These are phyloP conservation scores for Cladorrhinum sp. DNA, from an alignment of 2,329 filamentous ascomycete species.

Conservation along the genomic window DNA sequence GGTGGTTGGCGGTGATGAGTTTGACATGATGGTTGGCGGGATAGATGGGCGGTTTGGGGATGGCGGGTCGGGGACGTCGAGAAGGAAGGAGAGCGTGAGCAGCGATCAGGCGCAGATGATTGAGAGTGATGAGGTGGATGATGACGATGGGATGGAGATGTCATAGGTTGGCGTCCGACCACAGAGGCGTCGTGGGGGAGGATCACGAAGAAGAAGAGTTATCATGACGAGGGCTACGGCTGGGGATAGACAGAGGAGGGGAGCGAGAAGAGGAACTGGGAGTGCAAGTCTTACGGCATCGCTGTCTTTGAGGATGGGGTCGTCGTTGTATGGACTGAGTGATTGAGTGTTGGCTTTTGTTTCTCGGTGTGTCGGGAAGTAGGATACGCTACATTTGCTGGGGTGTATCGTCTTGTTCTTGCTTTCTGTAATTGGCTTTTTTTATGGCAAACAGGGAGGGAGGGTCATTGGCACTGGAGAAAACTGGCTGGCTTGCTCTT, in stretches of 20 bases:
- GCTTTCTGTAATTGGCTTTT: background rate
- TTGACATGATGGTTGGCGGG: constrained; percentile 56
- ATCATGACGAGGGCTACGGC: background rate
- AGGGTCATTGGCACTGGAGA: background rate
- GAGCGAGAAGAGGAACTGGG: background rate
- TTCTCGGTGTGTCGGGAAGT: background rate
- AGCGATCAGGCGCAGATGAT: constrained; percentile 57
- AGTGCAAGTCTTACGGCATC: background rate
- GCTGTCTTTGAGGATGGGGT: background rate
- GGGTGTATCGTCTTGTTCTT: background rate
- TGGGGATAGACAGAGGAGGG: background rate
- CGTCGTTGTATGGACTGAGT: background rate
- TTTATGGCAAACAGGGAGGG: background rate
- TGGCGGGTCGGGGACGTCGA: constrained; percentile 33
- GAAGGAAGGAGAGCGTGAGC: constrained; percentile 58
- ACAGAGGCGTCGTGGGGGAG: background rate
- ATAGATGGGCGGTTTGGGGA: constrained; percentile 46
- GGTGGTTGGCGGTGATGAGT: constrained; percentile 82
- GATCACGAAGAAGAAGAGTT: background rate
- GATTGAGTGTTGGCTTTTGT: background rate
- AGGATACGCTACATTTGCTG: background rate
- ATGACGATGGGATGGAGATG: constrained; percentile 63
- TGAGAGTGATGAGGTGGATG: constrained; percentile 53
- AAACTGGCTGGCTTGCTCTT: background rate
- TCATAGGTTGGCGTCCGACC: constrained; percentile 26